Evolutionary conservation across 805 yeast species (phyloP).

Genomic region (Yamadazyma akitaensis): DNA sequence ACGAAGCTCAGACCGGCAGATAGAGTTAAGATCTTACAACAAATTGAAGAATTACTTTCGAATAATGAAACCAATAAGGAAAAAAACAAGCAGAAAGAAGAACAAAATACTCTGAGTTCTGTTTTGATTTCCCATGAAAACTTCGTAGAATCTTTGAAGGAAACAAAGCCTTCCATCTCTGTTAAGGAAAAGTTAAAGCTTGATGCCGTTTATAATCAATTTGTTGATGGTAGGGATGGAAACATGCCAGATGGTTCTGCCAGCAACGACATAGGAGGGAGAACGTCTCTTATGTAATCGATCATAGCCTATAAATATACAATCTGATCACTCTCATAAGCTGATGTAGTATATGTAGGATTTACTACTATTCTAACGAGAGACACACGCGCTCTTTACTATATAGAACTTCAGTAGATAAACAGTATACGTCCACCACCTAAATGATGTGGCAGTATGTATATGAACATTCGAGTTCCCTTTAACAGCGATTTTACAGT

Average conservation of each 20-base stretch:
- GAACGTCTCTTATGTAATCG: constrained; percentile 72
- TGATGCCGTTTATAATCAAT: constrained; percentile 61
- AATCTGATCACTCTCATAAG: background rate
- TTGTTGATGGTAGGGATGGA: constrained; percentile 76
- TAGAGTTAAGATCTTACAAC: constrained; percentile 37
- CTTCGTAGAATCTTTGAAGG: constrained; percentile 58
- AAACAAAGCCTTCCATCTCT: constrained; percentile 90
- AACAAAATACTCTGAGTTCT: constrained; percentile 11
- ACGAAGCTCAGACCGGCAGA: constrained; percentile 35
- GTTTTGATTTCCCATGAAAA: constrained; percentile 53
- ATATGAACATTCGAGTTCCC: too few relatives aligned
- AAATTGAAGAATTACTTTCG: constrained; percentile 38
- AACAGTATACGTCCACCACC: too few relatives aligned
- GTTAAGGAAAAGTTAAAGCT: constrained; percentile 63
- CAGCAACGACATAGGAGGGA: constrained; percentile 77
- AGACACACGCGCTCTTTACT: too few relatives aligned
- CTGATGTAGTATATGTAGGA: background rate
- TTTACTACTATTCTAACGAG: background rate
- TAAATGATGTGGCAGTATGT: too few relatives aligned
- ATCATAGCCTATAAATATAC: background rate
- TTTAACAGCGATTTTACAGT: too few relatives aligned
- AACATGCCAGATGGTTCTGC: constrained; percentile 84
- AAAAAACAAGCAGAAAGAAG: background rate
- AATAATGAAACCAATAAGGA: constrained; percentile 11
- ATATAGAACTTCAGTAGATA: too few relatives aligned